A percentile compares a stretch with the other conserved stretches of the same genome.
phyloP scores from a whole-genome alignment of 306 rosid genomes.

The Spatholobus suberectus region DNA sequence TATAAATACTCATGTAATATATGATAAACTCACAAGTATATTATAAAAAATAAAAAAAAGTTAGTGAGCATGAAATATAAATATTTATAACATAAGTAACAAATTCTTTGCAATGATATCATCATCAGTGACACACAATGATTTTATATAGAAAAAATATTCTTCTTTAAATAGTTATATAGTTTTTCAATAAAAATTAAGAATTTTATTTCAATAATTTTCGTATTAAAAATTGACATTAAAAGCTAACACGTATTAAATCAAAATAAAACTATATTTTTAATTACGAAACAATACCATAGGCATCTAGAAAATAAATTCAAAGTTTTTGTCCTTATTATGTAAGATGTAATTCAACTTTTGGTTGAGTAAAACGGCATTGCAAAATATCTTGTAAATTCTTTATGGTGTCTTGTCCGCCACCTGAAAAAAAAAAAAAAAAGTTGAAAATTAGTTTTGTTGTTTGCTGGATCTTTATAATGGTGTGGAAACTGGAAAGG shows the following conservation, averaged over 20 bases:
- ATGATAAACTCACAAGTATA: no score
- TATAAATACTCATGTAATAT: no score
- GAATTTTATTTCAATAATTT: neutral
- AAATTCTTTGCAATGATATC: conserved; percentile 9
- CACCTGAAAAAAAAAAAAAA: neutral
- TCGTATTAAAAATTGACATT: neutral
- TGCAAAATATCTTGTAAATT: neutral
- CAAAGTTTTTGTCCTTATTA: neutral
- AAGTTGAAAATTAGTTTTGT: neutral
- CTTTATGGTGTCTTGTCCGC: neutral
- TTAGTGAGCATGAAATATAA: neutral
- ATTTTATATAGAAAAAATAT: neutral
- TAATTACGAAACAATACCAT: neutral
- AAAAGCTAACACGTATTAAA: neutral
- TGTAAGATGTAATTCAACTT: neutral
- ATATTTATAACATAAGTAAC: neutral
- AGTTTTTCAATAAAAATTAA: neutral
- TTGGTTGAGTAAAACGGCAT: neutral
- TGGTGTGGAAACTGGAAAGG: no score
- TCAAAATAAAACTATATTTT: neutral
- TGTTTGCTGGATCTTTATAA: neutral
- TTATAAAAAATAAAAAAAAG: no score
- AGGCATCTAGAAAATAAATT: neutral
- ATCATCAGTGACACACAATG: neutral
- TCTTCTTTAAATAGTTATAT: neutral